These are phyloP conservation scores for Davidsoniella australis DNA, from an alignment of 2,329 filamentous ascomycete species.

Conservation along the genomic window DNA sequence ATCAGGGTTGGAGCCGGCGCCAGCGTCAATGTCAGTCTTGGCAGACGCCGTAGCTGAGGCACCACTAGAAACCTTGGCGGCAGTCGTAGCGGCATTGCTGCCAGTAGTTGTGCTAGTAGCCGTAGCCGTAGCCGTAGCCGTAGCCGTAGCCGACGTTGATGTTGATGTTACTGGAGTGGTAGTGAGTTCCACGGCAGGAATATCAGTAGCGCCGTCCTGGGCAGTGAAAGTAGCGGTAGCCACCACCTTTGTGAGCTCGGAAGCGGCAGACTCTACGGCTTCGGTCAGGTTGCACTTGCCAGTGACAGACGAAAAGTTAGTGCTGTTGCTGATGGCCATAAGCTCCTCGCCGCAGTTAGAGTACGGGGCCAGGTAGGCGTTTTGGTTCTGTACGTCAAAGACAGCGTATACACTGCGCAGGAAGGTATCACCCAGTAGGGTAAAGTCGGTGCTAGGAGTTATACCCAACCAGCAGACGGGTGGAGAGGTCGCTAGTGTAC, in stretches of 20 bases:
- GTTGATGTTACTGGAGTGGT: background rate
- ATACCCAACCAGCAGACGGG: slow-evolving; percentile 33
- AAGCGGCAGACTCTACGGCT: background rate
- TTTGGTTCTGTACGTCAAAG: slow-evolving; percentile 33
- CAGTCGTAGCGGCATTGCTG: background rate
- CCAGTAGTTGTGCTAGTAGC: background rate
- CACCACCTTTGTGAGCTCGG: background rate
- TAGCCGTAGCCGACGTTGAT: background rate
- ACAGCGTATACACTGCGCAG: slow-evolving; percentile 35
- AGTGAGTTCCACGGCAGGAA: background rate
- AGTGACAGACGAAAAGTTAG: slow-evolving; percentile 8
- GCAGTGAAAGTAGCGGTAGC: background rate
- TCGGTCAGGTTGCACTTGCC: slow-evolving; percentile 8
- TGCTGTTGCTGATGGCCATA: slow-evolving; percentile 7
- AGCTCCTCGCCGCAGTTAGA: slow-evolving; percentile 27
- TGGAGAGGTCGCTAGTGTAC: slow-evolving; percentile 13
- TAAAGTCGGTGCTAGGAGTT: slow-evolving; percentile 28
- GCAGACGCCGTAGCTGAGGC: background rate
- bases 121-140: background rate
- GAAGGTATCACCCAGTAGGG: slow-evolving; percentile 37
- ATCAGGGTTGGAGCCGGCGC: background rate
- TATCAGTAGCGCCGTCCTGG: background rate
- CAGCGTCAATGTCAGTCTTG: background rate
- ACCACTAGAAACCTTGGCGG: background rate
- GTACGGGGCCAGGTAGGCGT: slow-evolving; percentile 33